phyloP scores from a whole-genome alignment of 352 stramenopile genomes.

The Thraustotheca clavata region DNA sequence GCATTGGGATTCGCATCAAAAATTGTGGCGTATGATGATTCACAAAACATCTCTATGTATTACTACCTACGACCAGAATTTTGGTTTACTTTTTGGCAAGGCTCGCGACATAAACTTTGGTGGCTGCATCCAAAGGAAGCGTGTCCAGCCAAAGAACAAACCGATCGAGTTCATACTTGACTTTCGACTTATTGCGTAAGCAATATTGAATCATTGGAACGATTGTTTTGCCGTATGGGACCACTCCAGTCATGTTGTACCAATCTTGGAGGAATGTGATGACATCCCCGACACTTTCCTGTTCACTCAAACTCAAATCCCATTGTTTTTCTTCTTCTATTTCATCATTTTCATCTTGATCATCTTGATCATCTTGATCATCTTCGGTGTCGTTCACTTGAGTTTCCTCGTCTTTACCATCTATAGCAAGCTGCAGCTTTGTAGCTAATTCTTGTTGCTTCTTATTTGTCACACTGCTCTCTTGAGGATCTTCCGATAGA shows the following conservation, averaged over 20 bases:
- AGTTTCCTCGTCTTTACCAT: slow-evolving; percentile 17
- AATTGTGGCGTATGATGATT: too few species aligned
- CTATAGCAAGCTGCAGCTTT: slow-evolving; percentile 36
- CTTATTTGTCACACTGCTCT: not conserved
- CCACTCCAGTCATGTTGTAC: slow-evolving; percentile 64
- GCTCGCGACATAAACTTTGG: too few species aligned
- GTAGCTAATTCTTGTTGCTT: slow-evolving; percentile 10
- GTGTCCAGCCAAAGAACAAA: slow-evolving; percentile 36
- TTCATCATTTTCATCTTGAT: slow-evolving; percentile 9
- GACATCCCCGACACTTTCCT: slow-evolving; percentile 47
- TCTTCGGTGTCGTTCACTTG: not conserved
- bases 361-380: not conserved
- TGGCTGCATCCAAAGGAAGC: slow-evolving; percentile 8
- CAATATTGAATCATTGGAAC: slow-evolving; percentile 58
- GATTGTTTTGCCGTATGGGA: slow-evolving; percentile 60
- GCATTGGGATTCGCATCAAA: too few species aligned
- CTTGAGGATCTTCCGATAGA: not conserved
- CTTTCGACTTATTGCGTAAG: slow-evolving; percentile 29
- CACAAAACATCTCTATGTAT: too few species aligned
- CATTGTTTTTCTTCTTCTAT: slow-evolving; percentile 25
- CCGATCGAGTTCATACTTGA: slow-evolving; percentile 52
- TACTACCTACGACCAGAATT: too few species aligned
- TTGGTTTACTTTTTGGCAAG: too few species aligned
- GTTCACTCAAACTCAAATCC: slow-evolving; percentile 31
- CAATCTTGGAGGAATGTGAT: slow-evolving; percentile 74